Evolutionary conservation across 371 early-diverging fungal genomes (phyloP), one percentile per base, ranked within the genome.

Genomic region (Funneliformis caledonium): DNA sequence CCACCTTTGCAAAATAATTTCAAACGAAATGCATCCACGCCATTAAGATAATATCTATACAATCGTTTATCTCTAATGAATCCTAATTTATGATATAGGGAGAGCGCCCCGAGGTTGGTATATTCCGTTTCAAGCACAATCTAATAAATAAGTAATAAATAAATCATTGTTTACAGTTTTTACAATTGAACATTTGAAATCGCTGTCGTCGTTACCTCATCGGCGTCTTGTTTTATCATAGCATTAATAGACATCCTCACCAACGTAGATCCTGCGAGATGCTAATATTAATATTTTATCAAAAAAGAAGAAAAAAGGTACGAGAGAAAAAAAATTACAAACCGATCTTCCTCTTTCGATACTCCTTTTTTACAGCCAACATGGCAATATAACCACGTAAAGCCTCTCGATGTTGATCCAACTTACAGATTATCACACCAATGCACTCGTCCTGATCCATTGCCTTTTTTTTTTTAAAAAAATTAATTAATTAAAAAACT

Each of bases 331-430:
- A 61, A 62, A 33, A 45, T n/a, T 65, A 59, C 48, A 75, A 85
- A 56, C 94, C 98, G 52, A 98, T 95, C 14, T 94, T 92, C 12
- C 86, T 89, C 82, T 95, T 94, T 50, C 98, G 87, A 81, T 93
- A 94, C 43, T 87, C 85, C 70, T 90, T 92, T 14, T 89, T 90
- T 8, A 98, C 97, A 0, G 96, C 97, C 59, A 99, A 88, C 99
- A 99, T 99, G 76, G 94, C 99, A 78, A 99, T 98, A 83, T 99
- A 99, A 0, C 99, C 99, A 37, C 98, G 88, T 48, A 88, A 83
- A 75, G 88, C 84, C 76, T 87, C 88, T 48, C 89, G 85, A 81
- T 98, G 97, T 67, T 78, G 80, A 72, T 97, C 96, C n/a, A 97
- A 83, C 84, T 94, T 95, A 85, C 96, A 94, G 16, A 99, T 93